Evolutionary conservation across 768 basidiomycete genomes (phyloP), one percentile per base, ranked within the genome.

Genomic region (Pholiota molesta): DNA sequence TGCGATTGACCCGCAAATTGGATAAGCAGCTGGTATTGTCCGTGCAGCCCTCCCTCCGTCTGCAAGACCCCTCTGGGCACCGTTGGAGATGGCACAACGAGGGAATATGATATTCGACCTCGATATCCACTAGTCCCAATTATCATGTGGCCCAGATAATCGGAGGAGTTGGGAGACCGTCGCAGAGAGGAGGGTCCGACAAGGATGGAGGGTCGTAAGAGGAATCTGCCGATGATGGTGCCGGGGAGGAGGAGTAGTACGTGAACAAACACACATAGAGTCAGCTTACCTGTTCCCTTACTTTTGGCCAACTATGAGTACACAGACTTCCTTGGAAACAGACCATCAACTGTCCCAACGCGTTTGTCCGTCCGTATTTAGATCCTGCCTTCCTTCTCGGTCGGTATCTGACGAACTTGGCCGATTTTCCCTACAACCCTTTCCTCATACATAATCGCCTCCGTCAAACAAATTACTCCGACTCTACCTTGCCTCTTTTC

Each of bases 251-350:
- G 33, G 61, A 47, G 35, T 8, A 35, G n/a, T n/a, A n/a, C n/a
- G n/a, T 37, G 35, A 37, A 37, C 35, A 37, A 52, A 61, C 28
- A 59, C 33, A 63, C 40, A 62, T 14, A 51, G 61, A 69, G 66
- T 56, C 54, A 61, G 61, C 52, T 71, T 73, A 67, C 68, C 73
- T 68, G 64, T 49, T 58, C 45, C 57, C 57, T 49, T 45, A 47
- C 29, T 58, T 45, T 57, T 47, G 44, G 44, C 39, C 57, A 58
- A 58, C 19, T 58, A 49, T 58, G 33, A 19, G 47, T 23, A 58
- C 37, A 47, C 57, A 60, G 52, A 42, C 33, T 60, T 60, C 78
- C 81, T 77, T 82, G 77, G 79, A 79, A 78, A 82, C 81, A 74
- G 60, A 66, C 75, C 78, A 79, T 80, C 79, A 80, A 69, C 64